Percentiles rank a stretch among this genome's conserved stretches.
phyloP scores from a whole-genome alignment of 352 stramenopile species.

The Phytopythium montanum region DNA sequence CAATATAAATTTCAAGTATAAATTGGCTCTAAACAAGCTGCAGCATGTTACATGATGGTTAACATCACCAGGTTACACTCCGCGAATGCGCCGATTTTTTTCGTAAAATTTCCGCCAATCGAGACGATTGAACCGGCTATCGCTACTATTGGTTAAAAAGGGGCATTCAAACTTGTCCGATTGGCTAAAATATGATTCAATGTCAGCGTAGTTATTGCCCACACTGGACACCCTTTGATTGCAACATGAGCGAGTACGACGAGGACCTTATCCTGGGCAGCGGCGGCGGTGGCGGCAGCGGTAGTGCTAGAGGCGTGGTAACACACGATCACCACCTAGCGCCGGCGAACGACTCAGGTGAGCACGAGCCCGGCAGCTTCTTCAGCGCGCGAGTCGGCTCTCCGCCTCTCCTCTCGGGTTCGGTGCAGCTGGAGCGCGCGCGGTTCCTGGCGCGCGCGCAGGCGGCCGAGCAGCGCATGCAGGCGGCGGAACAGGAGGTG shows the following conservation, averaged over 20 bases:
- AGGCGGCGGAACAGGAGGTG: slow-evolving; percentile 22
- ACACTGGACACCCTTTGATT: slow-evolving; percentile 63
- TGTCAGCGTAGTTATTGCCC: no score
- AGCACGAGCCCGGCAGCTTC: slow-evolving; percentile 14
- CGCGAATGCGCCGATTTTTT: no score
- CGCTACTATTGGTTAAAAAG: no score
- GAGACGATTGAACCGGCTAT: no score
- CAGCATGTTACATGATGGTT: no score
- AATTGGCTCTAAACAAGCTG: no score
- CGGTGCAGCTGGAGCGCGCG: slow-evolving; percentile 21
- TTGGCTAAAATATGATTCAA: no score
- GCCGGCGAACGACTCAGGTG: slow-evolving; percentile 13
- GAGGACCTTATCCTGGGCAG: slow-evolving; percentile 39
- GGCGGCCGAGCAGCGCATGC: slow-evolving; percentile 38
- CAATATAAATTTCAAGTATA: no score
- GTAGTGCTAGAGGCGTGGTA: background rate
- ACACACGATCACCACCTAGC: background rate
- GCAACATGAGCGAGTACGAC: slow-evolving; percentile 48
- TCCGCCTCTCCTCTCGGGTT: background rate
- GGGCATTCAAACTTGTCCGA: no score
- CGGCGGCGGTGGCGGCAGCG: slow-evolving; percentile 9
- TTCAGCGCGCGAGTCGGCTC: slow-evolving; percentile 4
- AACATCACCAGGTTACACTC: no score
- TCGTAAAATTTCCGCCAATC: no score
- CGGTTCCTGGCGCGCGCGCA: slow-evolving; percentile 35